Conservation (phyloP, 163 green algal species). For the Scenedesmus sp. region DNA sequence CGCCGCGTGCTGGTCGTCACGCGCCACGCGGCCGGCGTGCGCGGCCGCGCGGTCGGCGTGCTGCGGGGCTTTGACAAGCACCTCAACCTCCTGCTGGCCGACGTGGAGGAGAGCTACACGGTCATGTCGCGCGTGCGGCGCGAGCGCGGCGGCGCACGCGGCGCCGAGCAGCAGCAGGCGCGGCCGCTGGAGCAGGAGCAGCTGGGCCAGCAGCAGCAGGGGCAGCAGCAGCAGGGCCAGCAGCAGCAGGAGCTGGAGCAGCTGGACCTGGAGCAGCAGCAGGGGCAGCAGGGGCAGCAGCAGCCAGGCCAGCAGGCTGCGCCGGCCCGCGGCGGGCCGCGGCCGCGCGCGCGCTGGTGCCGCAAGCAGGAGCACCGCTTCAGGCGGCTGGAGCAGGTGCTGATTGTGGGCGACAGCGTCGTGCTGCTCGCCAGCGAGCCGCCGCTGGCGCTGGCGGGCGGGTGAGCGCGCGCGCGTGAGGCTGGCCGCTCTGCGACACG, state of each 20-base stretch:
- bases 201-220: background rate
- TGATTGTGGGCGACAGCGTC: background rate
- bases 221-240: background rate
- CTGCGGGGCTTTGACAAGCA: constrained; percentile 70
- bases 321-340: background rate
- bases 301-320: background rate
- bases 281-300: background rate
- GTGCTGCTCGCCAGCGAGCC: background rate
- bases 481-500: background rate
- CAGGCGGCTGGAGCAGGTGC: constrained; percentile 50
- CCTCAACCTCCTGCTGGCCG: constrained; percentile 71
- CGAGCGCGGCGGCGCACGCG: background rate
- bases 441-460: background rate
- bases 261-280: background rate
- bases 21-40: constrained; percentile 69
- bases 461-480: background rate
- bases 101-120: constrained; percentile 67
- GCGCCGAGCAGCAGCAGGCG: background rate
- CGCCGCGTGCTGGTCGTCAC: constrained; percentile 70
- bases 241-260: background rate
- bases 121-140: constrained; percentile 51
- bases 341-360: background rate
- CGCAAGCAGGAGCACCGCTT: constrained; percentile 68
- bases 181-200: too few species aligned
- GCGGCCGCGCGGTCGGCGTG: constrained; percentile 60